Evolutionary conservation across 2,329 filamentous ascomycete species (phyloP).

Genomic region (Penicillium hordei): DNA sequence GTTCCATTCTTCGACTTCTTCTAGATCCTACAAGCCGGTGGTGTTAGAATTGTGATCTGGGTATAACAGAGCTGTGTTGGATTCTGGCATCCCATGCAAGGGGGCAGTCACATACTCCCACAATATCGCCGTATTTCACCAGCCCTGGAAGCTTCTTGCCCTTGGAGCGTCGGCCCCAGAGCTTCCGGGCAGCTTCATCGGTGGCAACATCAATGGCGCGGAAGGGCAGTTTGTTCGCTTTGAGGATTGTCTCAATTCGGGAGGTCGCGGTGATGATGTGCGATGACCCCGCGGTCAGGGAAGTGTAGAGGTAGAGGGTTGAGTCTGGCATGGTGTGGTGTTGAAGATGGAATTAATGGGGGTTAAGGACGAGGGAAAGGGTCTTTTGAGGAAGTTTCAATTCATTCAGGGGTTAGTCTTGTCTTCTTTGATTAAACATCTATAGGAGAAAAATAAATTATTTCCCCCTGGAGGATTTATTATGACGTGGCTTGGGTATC

Average conservation of each 20-base stretch:
- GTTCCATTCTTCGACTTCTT: constrained; percentile 98
- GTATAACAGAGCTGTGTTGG: not conserved
- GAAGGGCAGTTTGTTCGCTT: constrained; percentile 91
- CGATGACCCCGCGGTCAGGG: constrained; percentile 89
- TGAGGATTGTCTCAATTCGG: constrained; percentile 91
- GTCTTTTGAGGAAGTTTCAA: not conserved
- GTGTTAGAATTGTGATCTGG: not conserved
- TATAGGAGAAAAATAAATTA: not conserved
- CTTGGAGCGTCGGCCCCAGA: constrained; percentile 81
- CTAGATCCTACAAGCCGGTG: constrained; percentile 66
- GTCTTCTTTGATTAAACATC: not conserved
- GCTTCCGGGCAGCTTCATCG: constrained; percentile 80
- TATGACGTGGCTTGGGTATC: constrained; percentile 5
- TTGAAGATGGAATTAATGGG: not conserved
- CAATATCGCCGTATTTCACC: constrained; percentile 79
- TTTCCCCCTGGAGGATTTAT: not conserved
- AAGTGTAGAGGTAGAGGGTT: constrained; percentile 91
- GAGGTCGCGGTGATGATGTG: constrained; percentile 96
- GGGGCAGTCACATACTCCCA: constrained; percentile 66
- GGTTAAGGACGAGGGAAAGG: not conserved
- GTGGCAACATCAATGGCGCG: constrained; percentile 88
- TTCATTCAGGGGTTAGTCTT: not conserved
- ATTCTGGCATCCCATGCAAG: not conserved
- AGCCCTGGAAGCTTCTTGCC: constrained; percentile 87
- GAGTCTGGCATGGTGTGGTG: constrained; percentile 47